Base-by-base conservation (phyloP, 1,284 basidiomycete species). In the Athelia sp. region DNA sequence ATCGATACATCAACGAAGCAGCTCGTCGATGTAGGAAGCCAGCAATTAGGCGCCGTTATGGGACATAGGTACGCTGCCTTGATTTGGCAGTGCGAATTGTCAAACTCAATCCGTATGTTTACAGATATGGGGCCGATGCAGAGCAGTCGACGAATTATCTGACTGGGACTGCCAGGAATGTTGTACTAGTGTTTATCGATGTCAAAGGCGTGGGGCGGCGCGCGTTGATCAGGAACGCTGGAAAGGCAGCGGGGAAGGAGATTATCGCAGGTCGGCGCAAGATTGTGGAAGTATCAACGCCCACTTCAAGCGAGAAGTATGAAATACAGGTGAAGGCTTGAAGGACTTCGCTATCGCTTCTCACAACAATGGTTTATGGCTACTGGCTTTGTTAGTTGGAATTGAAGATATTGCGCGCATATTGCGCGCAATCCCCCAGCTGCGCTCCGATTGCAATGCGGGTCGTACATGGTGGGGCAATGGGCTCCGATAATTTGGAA, bases 181-280 rank as follows among this genome's bases (percentile, higher is more conserved):
- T 89, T 19, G 82, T 77, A 2, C 73, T 90, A 31, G 84, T 91
- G 31, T 90, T 90, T 62, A 76, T 90, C 47, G 87, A 91, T 61
- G 74, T 86, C 67, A 70, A 74, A 1, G 87, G 88, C 1, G 76
- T 90, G 29, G 88, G 85, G 3, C 68, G 87, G 53, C 70, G 78
- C 43, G 87, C 85, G 3, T 61, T 92, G 48, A 67, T 92, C 58
- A 84, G 75, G 69, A 74, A 70, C 50, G 76, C 72, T 0, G 82
- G 80, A 24, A 79, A 71, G 67, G 70, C 74, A 35, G 80, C 74
- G 58, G 67, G 81, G 31, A 81, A 78, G 61, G 70, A 63, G 18
- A 58, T 54, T 34, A 48, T 70, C 19, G 18, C 19, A 26, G n/a
- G n/a, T n/a, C 21, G 43, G 43, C 18, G 36, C 17, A 40, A 40